Evolutionary conservation across 768 basidiomycete species (phyloP), one percentile per base, ranked within the genome.

Genomic region (Rhizopogon sp.): DNA sequence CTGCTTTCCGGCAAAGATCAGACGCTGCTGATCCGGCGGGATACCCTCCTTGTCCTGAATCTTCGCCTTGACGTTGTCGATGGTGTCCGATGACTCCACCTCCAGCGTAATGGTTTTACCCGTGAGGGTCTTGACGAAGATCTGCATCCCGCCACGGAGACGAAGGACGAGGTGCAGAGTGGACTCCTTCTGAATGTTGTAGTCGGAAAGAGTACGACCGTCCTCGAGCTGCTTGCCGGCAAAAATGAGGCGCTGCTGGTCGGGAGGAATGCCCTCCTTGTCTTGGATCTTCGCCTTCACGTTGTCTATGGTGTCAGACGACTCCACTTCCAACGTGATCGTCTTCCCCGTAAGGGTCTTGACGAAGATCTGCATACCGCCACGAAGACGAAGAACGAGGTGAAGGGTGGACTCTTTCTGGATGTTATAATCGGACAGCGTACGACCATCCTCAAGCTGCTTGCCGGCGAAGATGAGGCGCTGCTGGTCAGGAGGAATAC

Each of bases 161-260:
- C 84, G 85, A 39, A 85, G 77, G 42, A 88, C 88, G 20, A 87
- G 71, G 57, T 85, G 72, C 22, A 92, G 84, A 0, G 90, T 93
- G 0, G 86, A 90, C 73, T 91, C 89, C 70, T 92, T 91, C 79
- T 91, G 90, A 43, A 92, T 93, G 68, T 91, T 93, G 71, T 93
- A 94, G 63, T 94, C 92, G 0, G 89, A 91, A 5, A 94, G 79
- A 0, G 93, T 97, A 43, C 94, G 88, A 1, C 94, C 94, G 56
- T 97, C 94, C 68, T 96, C 94, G 7, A 95, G 75, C 65, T 96
- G 93, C 76, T 96, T 96, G 43, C 93, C 94, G 42, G 93, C 93
- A 60, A 95, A 96, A 67, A 90, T 93, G 46, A 94, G 74, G 45
- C 93, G 88, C 65, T 95, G 93, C 65, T 94, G 91, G 62, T 93